Evolutionary conservation across 305 asterid species (phyloP), one percentile per base, ranked within the genome.

Genomic region (Rubia peregrina): DNA sequence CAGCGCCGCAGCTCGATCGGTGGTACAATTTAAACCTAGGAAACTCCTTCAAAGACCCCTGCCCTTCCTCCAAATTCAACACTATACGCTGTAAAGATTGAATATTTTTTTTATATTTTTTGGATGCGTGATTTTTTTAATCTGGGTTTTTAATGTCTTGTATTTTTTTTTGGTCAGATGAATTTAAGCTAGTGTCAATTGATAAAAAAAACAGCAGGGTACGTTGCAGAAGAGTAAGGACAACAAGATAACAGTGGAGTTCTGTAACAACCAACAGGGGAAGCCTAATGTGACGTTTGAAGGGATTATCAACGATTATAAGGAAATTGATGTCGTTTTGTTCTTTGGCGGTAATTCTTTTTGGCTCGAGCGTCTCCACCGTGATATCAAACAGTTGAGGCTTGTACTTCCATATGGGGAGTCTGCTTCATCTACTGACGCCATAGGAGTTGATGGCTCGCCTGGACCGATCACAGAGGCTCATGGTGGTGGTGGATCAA

Each of bases 161-260:
- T 11, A n/a, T n/a, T 55, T 55, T 61, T 38, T 46, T 55, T 56
- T 61, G 41, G 56, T 10, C 82, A 92, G 98, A 93, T 78, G 98
- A 90, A 69, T 93, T 93, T 85, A 90, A 93, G 75, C 98, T 97
- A 44, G 98, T 97, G 63, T 90, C 97, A 30, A 90, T 92, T 13
- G 97, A 93, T 64, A n/a, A n/a, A 93, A 90, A 82, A 87, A 88
- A 71, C 95, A 86, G 73, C 86, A 91, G 8, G 98, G 98, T 74
- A 80, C 82, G 0, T 75, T 93, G 79, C 96, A 92, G 76, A 93
- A 93, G 86, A 85, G 83, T 79, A 93, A 89, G 86, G 97, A 90
- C 55, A 93, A 93, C 69, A 93, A 79, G 74, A 87, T 93, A 61
- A 77, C 92, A 0, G 97, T 93, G 71, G 98, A 89, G 77, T 90